A percentile compares a stretch with the other conserved stretches of the same genome.
Evolutionary conservation across 2,329 filamentous ascomycete species (phyloP).

Genomic region (Lasiodiplodia theobromae): DNA sequence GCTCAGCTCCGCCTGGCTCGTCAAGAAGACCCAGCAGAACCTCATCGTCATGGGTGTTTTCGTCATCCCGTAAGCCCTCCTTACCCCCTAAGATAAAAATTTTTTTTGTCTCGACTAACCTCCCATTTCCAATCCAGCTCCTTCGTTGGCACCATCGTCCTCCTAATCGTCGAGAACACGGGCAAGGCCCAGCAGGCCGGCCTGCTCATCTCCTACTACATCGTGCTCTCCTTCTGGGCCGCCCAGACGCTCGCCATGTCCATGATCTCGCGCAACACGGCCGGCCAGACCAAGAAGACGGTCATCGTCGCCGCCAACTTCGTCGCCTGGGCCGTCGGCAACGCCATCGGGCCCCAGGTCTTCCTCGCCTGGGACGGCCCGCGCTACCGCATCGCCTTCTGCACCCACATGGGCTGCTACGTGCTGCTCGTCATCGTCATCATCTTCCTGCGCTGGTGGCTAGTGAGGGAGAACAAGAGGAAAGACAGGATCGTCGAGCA

Average conservation of each 20-base stretch:
- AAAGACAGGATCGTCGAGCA: conserved; percentile 58
- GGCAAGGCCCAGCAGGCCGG: conserved; percentile 67
- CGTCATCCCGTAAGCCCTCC: conserved; percentile 63
- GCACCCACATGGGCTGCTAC: conserved; percentile 75
- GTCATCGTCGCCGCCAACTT: conserved; percentile 74
- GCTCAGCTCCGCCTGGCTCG: conserved; percentile 70
- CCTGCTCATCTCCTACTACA: conserved; percentile 76
- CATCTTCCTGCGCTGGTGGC: conserved; percentile 64
- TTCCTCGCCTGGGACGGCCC: conserved; percentile 68
- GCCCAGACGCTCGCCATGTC: conserved; percentile 72
- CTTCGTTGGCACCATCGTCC: conserved; percentile 73
- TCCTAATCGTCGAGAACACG: conserved; percentile 71
- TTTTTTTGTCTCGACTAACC: not conserved
- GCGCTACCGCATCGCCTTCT: conserved; percentile 73
- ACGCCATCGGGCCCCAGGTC: conserved; percentile 71
- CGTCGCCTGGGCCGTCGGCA: conserved; percentile 72
- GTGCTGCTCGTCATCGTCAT: conserved; percentile 65
- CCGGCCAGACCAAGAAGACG: conserved; percentile 76
- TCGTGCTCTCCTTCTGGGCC: conserved; percentile 79
- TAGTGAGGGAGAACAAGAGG: conserved; percentile 64
- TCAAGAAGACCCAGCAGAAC: conserved; percentile 74
- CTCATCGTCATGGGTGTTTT: conserved; percentile 70
- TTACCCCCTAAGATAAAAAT: not conserved
- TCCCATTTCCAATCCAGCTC: conserved; percentile 46
- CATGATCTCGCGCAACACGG: conserved; percentile 73